phyloP scores from a whole-genome alignment of 805 yeast species.

The Metschnikowia arizonensis region DNA sequence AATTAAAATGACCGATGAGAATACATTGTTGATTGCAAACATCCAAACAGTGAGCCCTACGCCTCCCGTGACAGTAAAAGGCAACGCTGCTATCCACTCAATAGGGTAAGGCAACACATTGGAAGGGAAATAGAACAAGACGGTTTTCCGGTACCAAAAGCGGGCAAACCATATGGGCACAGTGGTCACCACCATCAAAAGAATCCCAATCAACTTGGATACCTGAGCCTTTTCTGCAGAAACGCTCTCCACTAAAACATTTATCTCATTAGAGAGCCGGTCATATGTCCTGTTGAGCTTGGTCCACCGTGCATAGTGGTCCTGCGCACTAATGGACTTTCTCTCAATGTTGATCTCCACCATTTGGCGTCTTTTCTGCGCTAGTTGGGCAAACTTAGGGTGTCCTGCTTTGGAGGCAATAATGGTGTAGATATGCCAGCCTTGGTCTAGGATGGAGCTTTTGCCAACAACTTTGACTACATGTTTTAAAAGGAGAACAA shows the following conservation, averaged over 20 bases:
- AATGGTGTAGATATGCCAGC: slow-evolving; percentile 38
- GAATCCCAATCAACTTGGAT: slow-evolving; percentile 28
- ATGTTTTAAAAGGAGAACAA: slow-evolving; percentile 20
- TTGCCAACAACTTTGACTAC: slow-evolving; percentile 35
- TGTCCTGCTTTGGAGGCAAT: slow-evolving; percentile 34
- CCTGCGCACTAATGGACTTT: slow-evolving; percentile 73
- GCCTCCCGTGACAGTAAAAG: slow-evolving; percentile 59
- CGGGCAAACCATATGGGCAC: slow-evolving; percentile 48
- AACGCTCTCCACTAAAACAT: slow-evolving; percentile 37
- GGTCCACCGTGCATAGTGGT: slow-evolving; percentile 95
- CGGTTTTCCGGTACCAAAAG: slow-evolving; percentile 48
- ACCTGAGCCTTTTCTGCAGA: slow-evolving; percentile 33
- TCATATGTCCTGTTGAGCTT: slow-evolving; percentile 74
- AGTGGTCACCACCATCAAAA: slow-evolving; percentile 38
- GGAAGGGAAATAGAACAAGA: slow-evolving; percentile 56
- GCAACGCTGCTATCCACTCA: slow-evolving; percentile 58
- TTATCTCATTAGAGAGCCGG: slow-evolving; percentile 50
- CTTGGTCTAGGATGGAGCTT: slow-evolving; percentile 25
- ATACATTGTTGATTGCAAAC: slow-evolving; percentile 36
- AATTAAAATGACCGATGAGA: slow-evolving; percentile 17
- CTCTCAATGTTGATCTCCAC: slow-evolving; percentile 48
- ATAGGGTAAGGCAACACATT: slow-evolving; percentile 52
- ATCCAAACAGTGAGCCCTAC: slow-evolving; percentile 59
- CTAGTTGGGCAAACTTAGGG: slow-evolving; percentile 23
- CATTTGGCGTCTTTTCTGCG: slow-evolving; percentile 40